Evolutionary conservation across 1,139 yeast genomes (phyloP).

Genomic region (Saccharomyces hybrid): DNA sequence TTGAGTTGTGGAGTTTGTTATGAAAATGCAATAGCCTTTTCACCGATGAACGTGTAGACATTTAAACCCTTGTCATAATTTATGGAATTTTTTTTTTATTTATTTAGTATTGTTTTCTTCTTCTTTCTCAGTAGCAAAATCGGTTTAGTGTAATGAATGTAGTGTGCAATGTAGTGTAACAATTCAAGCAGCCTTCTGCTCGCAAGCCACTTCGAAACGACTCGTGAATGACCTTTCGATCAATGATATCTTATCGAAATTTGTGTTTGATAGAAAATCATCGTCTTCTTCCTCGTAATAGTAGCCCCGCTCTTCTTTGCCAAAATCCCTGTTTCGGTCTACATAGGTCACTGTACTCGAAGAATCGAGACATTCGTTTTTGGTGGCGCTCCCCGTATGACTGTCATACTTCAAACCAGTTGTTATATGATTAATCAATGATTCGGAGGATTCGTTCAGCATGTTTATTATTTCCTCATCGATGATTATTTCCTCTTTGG

Average conservation of each 20-base stretch:
- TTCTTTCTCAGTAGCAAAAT: neutral
- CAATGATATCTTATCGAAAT: neutral
- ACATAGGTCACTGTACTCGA: neutral
- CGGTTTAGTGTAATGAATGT: no score
- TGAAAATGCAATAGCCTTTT: neutral
- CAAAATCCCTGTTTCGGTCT: neutral
- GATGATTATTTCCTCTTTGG: neutral
- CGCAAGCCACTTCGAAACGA: neutral
- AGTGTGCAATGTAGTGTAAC: neutral
- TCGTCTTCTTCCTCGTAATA: conserved; percentile 9
- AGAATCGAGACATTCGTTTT: neutral
- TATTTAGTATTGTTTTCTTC: neutral
- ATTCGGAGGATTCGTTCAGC: neutral
- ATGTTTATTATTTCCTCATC: neutral
- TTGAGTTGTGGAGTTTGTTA: neutral
- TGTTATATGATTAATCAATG: neutral
- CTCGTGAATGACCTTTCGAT: neutral
- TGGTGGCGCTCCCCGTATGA: neutral
- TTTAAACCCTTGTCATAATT: neutral
- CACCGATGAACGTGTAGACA: neutral
- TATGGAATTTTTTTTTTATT: neutral
- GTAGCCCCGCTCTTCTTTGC: neutral
- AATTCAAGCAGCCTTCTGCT: neutral
- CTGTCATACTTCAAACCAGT: neutral
- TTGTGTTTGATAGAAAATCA: conserved; percentile 11